Percentiles rank a stretch among this genome's conserved stretches.
These are phyloP conservation scores for Aspergillus floridensis DNA, from an alignment of 2,329 filamentous ascomycete species.

Conservation along the genomic window DNA sequence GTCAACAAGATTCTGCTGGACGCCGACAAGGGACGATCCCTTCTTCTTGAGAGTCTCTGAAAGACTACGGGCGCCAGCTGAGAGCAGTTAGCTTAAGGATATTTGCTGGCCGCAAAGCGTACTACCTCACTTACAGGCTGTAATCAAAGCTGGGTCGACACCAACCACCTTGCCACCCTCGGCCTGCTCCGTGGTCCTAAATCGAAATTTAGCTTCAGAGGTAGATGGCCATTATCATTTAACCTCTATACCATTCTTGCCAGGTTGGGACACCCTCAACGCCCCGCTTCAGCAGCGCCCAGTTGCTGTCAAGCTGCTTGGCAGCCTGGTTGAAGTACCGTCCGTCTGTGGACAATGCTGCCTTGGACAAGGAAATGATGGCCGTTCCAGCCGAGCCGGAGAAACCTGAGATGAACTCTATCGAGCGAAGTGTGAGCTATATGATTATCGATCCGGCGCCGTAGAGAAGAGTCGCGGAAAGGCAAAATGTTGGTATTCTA, in stretches of 20 bases:
- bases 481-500: constrained; percentile 20
- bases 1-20: constrained; percentile 85
- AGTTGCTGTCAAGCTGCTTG: constrained; percentile 87
- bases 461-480: background rate
- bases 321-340: constrained; percentile 97
- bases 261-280: constrained; percentile 92
- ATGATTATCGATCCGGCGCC: constrained; percentile 2
- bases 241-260: constrained; percentile 76
- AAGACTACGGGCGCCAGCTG: constrained; percentile 69
- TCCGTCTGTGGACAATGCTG: constrained; percentile 88
- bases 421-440: constrained; percentile 15
- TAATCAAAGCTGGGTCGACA: constrained; percentile 85
- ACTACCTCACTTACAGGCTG: constrained; percentile 52
- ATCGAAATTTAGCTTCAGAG: constrained; percentile 13
- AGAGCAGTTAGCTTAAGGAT: constrained; percentile 12
- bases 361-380: constrained; percentile 80
- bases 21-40: constrained; percentile 69
- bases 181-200: constrained; percentile 72
- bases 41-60: constrained; percentile 83
- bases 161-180: constrained; percentile 82
- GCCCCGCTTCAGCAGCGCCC: constrained; percentile 88
- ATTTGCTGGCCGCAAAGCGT: background rate
- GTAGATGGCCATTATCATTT: background rate
- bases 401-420: constrained; percentile 87
- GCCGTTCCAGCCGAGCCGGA: constrained; percentile 92